Evolutionary conservation across 495 filamentous ascomycete species (phyloP).

Genomic region (Lineolata rhizophorae): DNA sequence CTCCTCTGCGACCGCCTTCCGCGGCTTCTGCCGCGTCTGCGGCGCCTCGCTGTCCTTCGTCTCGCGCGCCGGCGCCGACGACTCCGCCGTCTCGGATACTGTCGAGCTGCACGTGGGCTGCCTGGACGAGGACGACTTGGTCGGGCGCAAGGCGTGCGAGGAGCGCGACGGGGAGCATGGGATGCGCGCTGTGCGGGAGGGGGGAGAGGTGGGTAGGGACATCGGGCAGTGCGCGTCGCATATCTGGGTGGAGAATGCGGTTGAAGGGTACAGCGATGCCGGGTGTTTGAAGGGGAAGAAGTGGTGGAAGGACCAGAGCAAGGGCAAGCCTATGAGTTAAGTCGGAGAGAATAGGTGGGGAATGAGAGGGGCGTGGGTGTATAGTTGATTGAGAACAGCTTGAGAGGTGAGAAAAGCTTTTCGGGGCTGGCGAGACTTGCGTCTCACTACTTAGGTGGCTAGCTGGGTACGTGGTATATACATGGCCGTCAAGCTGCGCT

Average conservation of each 20-base stretch:
- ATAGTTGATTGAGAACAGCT: no score
- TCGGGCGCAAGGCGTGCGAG: background rate
- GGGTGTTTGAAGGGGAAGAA: background rate
- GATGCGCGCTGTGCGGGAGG: background rate
- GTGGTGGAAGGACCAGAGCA: background rate
- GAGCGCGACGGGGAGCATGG: background rate
- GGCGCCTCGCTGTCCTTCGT: background rate
- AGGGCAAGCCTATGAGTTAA: no score
- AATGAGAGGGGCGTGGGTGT: no score
- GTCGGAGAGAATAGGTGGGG: no score
- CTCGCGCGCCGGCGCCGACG: background rate
- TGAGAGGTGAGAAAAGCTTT: no score
- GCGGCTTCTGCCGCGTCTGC: background rate
- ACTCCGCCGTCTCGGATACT: no score
- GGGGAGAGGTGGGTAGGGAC: background rate
- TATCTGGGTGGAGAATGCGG: background rate
- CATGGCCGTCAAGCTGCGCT: no score
- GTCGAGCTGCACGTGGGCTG: background rate
- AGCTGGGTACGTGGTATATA: no score
- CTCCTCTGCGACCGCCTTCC: background rate
- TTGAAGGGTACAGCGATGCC: background rate
- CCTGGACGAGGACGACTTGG: background rate
- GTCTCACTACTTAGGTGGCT: no score
- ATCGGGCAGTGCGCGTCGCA: background rate
- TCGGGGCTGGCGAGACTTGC: no score